Base-by-base conservation (phyloP, 495 filamentous ascomycete species). In the Penicillium paradoxum region DNA sequence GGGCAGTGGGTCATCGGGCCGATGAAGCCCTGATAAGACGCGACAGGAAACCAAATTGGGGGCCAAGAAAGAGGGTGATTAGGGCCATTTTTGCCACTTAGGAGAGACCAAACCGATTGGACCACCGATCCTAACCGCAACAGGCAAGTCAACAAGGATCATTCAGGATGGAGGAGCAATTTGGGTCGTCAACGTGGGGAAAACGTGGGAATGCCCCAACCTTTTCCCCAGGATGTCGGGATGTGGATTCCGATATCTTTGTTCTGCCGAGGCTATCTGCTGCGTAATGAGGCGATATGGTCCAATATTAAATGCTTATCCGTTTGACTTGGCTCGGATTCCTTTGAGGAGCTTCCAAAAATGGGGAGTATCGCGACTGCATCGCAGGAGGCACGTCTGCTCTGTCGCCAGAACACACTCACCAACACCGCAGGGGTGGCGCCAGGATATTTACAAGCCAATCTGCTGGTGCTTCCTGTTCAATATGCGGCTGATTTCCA, bases 361-460 rank as follows among this genome's bases (percentile, higher is more conserved):
- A 58, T 60, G 56, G 51, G 47, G 9, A 37, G 34, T 37, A 37
- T 37, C 13, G 14, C n/a, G 13, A 37, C 34, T 5, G n/a, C 34
- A 2, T 10, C 76, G 11, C 49, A 60, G 9, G 53, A 67, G 33
- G 67, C 74, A 32, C 76, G 80, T 25, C 65, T 76, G 14, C 64
- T 68, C 19, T 67, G 68, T 45, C 76, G 80, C 40, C 37, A 61
- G 1, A 68, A 67, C 30, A 58, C 60, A 36, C 69, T 71, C 11
- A 67, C 70, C 33, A 69, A 68, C 40, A 83, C 79, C 5, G 64
- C 77, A 1, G 78, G 79, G 5, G 56, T 78, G n/a, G 74, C 79
- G 0, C 73, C 75, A 2, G 69, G 69, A 17, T 75, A 77, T 57
- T 64, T 83, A 18, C 79, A 83, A 68, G 80, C 79, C 10, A 84